phyloP scores from a whole-genome alignment of 2,329 filamentous ascomycete genomes.

The Penicillium vulpinum region DNA sequence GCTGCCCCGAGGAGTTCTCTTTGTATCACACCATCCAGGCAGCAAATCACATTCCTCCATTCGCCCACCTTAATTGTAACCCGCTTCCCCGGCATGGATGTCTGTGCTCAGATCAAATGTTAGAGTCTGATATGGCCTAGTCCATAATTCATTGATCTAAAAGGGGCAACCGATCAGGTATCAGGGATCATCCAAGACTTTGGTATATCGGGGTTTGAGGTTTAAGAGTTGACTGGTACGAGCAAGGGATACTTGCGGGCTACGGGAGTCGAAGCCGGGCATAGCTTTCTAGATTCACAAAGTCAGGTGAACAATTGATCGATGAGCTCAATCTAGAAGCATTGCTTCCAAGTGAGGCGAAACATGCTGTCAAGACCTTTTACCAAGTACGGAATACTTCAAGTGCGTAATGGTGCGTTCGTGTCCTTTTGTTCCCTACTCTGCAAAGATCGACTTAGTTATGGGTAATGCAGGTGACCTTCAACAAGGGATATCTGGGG shows the following conservation, averaged over 20 bases:
- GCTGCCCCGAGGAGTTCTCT: background rate
- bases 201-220: background rate
- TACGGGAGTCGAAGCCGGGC: constrained; percentile 15
- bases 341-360: constrained; percentile 11
- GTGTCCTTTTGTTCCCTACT: constrained; percentile 2
- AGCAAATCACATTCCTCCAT: constrained; percentile 20
- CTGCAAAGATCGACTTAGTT: constrained; percentile 1
- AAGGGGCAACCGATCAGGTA: background rate
- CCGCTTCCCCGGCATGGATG: constrained; percentile 11
- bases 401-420: background rate
- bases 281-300: constrained; percentile 17
- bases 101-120: constrained; percentile 9
- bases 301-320: constrained; percentile 21
- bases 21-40: constrained; percentile 10
- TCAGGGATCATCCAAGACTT: background rate
- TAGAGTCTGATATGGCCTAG: constrained; percentile 1
- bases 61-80: constrained; percentile 13
- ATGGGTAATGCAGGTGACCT: constrained; percentile 6
- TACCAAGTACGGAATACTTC: background rate
- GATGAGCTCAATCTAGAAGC: constrained; percentile 14
- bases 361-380: background rate
- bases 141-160: background rate
- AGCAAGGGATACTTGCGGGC: constrained; percentile 23
- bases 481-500: constrained; percentile 12
- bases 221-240: constrained; percentile 11